Conservation (phyloP, 345 rosid genomes). For the Eucalyptus urophylla region DNA sequence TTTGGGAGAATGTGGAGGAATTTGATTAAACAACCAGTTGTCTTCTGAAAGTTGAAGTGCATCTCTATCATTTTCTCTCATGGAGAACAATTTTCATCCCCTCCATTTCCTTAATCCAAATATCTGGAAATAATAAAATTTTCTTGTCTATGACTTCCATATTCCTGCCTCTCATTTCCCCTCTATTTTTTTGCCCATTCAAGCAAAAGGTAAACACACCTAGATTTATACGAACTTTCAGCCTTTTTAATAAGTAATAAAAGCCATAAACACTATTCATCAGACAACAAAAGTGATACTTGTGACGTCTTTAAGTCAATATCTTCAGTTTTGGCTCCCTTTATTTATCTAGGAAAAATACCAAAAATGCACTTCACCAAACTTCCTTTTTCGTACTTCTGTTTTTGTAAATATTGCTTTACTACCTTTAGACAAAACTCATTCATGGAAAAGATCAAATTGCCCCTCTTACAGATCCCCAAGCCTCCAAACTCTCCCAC, state of each 20-base stretch:
- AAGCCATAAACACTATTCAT: background rate
- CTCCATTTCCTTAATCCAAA: background rate
- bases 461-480: background rate
- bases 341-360: background rate
- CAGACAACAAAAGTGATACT: background rate
- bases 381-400: background rate
- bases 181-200: background rate
- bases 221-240: background rate
- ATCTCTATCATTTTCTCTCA: background rate
- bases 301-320: background rate
- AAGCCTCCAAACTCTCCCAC: background rate
- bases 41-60: background rate
- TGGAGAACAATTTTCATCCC: background rate
- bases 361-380: background rate
- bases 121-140: background rate
- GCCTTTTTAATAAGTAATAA: background rate
- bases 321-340: background rate
- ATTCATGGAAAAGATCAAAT: background rate
- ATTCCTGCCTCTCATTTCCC: background rate
- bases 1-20: background rate
- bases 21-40: background rate
- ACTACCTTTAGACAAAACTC: background rate
- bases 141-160: background rate
- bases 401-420: background rate
- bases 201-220: background rate